phyloP scores from a whole-genome alignment of 257 asterid genomes.

The Solanum microdontum region DNA sequence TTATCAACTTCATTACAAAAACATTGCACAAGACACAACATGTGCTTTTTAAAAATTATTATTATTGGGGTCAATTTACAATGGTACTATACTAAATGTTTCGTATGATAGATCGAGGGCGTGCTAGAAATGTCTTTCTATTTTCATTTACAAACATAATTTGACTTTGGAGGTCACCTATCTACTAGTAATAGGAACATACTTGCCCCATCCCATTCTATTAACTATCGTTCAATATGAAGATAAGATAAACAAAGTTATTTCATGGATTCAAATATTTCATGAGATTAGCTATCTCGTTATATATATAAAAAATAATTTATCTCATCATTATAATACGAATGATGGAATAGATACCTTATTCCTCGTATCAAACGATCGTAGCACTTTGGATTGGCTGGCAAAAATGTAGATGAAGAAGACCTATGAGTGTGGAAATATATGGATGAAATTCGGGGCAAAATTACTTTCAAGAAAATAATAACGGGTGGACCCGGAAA shows the following conservation, averaged over 20 bases:
- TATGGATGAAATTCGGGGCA: not conserved
- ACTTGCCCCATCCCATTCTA: not conserved
- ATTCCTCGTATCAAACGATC: too few relatives aligned
- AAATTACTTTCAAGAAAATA: not conserved
- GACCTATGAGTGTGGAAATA: not conserved
- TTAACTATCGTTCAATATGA: not conserved
- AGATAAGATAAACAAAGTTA: not conserved
- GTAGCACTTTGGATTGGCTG: not conserved
- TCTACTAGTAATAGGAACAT: not conserved
- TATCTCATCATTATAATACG: too few relatives aligned
- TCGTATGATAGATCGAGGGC: not conserved
- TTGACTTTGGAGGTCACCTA: not conserved
- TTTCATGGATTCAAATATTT: rapidly evolving
- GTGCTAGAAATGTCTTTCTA: constrained; percentile 2
- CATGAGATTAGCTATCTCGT: too few relatives aligned
- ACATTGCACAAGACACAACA: constrained; percentile 15
- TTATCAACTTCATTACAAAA: not conserved
- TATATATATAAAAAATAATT: too few relatives aligned
- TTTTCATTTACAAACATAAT: not conserved
- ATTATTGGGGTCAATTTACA: not conserved
- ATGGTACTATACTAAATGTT: not conserved
- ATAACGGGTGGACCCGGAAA: constrained; percentile 14
- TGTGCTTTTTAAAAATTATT: constrained; percentile 6
- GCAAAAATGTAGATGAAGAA: not conserved
- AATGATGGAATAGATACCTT: too few relatives aligned